These are phyloP conservation scores for Lachancea sp. DNA, from an alignment of 805 yeast species.

Conservation along the genomic window DNA sequence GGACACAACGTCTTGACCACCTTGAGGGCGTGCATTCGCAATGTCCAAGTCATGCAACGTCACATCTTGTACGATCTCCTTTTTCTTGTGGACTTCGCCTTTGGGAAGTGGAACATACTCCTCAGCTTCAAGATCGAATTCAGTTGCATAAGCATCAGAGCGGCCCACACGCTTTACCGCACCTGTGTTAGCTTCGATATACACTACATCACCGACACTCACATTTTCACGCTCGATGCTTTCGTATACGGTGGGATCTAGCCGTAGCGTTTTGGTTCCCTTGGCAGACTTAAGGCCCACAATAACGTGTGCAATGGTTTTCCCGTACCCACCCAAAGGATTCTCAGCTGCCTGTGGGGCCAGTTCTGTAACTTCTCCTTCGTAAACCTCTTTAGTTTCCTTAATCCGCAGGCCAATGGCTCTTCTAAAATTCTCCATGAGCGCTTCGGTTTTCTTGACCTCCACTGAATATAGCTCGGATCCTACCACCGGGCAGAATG, in stretches of 20 bases:
- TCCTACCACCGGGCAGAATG: constrained; percentile 96
- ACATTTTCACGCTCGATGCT: constrained; percentile 92
- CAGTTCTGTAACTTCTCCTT: constrained; percentile 95
- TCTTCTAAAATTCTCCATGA: constrained; percentile 94
- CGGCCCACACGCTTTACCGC: constrained; percentile 96
- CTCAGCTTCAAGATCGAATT: constrained; percentile 96
- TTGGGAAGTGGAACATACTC: constrained; percentile 98
- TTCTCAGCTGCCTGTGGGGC: constrained; percentile 95
- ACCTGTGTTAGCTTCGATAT: constrained; percentile 96
- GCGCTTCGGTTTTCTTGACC: constrained; percentile 90
- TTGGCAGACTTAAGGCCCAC: constrained; percentile 90
- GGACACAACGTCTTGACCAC: constrained; percentile 93
- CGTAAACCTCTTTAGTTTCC: constrained; percentile 95
- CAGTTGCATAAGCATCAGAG: constrained; percentile 98
- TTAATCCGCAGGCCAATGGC: constrained; percentile 94
- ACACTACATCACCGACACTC: constrained; percentile 91
- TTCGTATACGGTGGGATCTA: constrained; percentile 91
- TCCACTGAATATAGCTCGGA: constrained; percentile 93
- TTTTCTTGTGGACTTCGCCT: constrained; percentile 97
- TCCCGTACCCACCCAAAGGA: constrained; percentile 96
- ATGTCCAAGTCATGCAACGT: constrained; percentile 94
- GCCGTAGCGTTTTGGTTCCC: constrained; percentile 81
- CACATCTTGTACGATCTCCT: constrained; percentile 96
- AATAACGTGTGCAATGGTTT: constrained; percentile 88
- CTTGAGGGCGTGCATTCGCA: constrained; percentile 93